Base-by-base conservation (phyloP, 345 rosid species). In the Lumnitzera racemosa region DNA sequence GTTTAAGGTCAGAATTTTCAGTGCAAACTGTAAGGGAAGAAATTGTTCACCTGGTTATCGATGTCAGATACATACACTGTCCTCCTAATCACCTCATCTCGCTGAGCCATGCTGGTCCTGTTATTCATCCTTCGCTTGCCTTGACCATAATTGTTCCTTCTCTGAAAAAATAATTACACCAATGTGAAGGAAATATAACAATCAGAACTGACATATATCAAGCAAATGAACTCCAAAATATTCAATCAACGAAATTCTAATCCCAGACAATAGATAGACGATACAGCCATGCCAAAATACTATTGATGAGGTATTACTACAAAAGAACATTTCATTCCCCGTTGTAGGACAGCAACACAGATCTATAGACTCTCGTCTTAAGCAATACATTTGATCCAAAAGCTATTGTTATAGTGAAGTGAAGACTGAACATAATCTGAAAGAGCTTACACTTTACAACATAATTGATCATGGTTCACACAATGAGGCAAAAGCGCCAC, bases 61-160 rank as follows among this genome's bases (percentile, higher is more conserved):
- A 88, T 81, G 75, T 88, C 96, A 43, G 96, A 84, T 50, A 85
- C 96, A 73, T 88, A 85, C 15, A 88, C 91, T 58, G 96, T 88
- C 76, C 81, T 85, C 83, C 78, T 80, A 64, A 95, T 95, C 13
- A 89, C 80, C 59, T 90, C 99, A 5, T 90, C 92, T 54, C 78
- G 90, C 76, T 95, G 99, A 25, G 99, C 97, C 77, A 79, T 66
- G 67, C 88, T 82, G 50, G 95, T 88, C 70, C 97, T 84, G 62
- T 64, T 70, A 70, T 95, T 95, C 80, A 80, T 67, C 78, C 88
- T 88, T 73, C 88, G 66, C 77, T 78, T 84, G 60, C 88, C 96
- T 72, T 86, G 95, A 67, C 73, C 74, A 70, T 56, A 81, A 64
- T 60, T 62, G 65, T 77, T 86, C 78, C 81, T 88, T 81, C 80